Base-by-base conservation (phyloP, 371 early-diverging fungal species). In the Syncephalastrum monosporum region DNA sequence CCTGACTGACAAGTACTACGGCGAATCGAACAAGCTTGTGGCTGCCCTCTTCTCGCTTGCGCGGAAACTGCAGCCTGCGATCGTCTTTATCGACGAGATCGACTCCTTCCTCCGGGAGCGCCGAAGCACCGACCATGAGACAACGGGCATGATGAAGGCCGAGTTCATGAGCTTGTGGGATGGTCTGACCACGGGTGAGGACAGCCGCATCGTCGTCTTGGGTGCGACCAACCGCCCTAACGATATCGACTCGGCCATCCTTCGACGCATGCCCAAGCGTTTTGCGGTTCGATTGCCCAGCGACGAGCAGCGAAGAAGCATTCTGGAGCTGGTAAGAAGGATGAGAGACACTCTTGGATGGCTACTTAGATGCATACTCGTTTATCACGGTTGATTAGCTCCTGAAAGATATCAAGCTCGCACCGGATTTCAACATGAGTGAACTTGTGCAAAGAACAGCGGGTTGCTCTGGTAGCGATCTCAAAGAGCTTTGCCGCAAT, bases 101-200 rank as follows among this genome's bases (percentile, higher is more conserved):
- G 99, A 98, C 69, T 89, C 94, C 13, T 96, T 98, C 65, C 71
- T 97, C 58, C 83, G 97, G n/a, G 95, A 95, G 56, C 84, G 99
- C 44, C 76, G 91, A 58, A 87, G 88, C 50, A 84, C 79, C 19
- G 99, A 98, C 72, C 97, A 97, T 67, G 98, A 97, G 75, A 93
- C 94, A 17, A 95, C 93, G 24, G 83, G 86, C 50, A 96, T 94
- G 86, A 97, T 98, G 96, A 98, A 97, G 82, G 95, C 98, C 6
- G 97, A 97, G 79, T 97, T 97, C 64, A 96, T 98, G 96, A 91
- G 84, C 64, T 77, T 96, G 62, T 98, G 99, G 99, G 99, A 98
- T 72, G 99, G 99, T 5, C 74, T 98, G 53, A 85, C 90, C 0
- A 88, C 96, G 0, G 87, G 85, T 16, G 88, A 89, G 52, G 83